Percentiles rank a stretch among this genome's conserved stretches.
These are phyloP conservation scores for Arabidopsis arenosa DNA, from an alignment of 345 rosid genomes.

Conservation along the genomic window DNA sequence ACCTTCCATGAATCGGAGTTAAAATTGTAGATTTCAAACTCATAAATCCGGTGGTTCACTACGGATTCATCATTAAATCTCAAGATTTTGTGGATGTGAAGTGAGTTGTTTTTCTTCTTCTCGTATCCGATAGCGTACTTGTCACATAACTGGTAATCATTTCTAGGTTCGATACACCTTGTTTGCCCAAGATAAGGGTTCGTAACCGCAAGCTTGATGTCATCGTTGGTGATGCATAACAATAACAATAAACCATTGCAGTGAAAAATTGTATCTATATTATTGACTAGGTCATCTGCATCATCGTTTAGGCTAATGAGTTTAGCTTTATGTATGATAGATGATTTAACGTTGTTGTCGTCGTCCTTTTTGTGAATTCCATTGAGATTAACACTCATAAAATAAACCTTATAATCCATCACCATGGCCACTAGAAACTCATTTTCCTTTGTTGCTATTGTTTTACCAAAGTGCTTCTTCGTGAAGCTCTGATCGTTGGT, in stretches of 20 bases:
- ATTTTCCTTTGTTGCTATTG: neutral
- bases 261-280: neutral
- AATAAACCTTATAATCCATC: neutral
- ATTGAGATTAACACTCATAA: neutral
- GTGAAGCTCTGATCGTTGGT: neutral
- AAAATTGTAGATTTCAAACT: neutral
- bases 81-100: neutral
- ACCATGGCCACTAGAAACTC: neutral
- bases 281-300: neutral
- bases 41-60: too few relatives aligned
- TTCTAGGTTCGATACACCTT: neutral
- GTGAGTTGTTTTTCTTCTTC: neutral
- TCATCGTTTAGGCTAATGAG: neutral
- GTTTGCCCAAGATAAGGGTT: neutral
- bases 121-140: neutral
- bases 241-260: neutral
- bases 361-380: too few relatives aligned
- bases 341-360: neutral
- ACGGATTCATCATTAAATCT: too few relatives aligned
- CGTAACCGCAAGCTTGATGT: neutral
- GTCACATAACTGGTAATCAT: neutral
- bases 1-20: conserved; percentile 10
- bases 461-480: neutral
- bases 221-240: neutral
- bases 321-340: neutral